Evolutionary conservation across 345 rosid species (phyloP).

Genomic region (Cardamine chenopodiifolia): DNA sequence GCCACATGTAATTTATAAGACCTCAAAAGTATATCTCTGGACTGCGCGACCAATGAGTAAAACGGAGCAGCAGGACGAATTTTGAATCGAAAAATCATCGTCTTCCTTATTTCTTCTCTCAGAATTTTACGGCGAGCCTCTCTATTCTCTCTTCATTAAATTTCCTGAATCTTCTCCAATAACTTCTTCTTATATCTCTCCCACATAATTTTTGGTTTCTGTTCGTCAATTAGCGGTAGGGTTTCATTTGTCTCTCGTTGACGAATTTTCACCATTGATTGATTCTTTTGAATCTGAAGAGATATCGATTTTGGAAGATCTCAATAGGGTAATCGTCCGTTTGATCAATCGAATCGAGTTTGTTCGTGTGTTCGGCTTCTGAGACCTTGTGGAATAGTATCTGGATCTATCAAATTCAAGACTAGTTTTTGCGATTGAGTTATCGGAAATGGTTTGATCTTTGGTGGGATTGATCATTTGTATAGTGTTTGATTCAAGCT

Average conservation of each 20-base stretch:
- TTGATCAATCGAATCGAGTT: not conserved
- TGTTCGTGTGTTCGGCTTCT: constrained; percentile 20
- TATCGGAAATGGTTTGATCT: constrained; percentile 28
- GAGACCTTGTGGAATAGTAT: constrained; percentile 9
- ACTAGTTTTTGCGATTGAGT: not conserved
- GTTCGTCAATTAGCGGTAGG: constrained; percentile 10
- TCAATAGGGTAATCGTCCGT: not conserved
- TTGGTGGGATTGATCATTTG: constrained; percentile 16
- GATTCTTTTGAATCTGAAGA: constrained; percentile 1
- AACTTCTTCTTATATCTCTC: not conserved
- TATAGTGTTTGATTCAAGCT: constrained; percentile 38
- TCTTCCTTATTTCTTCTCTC: constrained; percentile 33
- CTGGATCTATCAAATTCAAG: constrained; percentile 35
- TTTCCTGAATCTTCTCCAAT: constrained; percentile 32
- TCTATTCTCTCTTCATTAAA: not conserved
- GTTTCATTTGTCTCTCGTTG: constrained; percentile 15
- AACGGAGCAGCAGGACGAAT: constrained; percentile 23
- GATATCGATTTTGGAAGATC: not conserved
- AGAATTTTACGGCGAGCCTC: constrained; percentile 28
- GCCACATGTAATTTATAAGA: not conserved
- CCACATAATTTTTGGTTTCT: not conserved
- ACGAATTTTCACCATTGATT: constrained; percentile 10
- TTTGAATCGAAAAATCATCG: constrained; percentile 27
- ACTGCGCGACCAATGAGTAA: constrained; percentile 36
- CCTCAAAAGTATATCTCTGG: constrained; percentile 7